Conservation (phyloP, 805 yeast genomes). For the Saturnispora gosingensis region DNA sequence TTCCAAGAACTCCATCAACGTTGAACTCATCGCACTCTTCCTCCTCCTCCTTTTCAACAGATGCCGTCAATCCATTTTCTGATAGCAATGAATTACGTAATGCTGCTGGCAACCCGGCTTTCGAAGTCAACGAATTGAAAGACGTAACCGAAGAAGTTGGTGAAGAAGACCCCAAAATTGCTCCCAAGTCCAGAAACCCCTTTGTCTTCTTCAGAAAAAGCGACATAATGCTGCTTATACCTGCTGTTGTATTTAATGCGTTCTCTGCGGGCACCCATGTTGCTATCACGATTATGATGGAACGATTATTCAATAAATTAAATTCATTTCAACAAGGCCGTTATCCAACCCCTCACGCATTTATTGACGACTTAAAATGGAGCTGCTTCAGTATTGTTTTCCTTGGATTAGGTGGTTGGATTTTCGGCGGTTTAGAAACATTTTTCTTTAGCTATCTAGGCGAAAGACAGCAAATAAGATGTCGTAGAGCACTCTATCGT, state of each 20-base stretch:
- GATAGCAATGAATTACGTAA: background rate
- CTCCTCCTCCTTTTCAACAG: background rate
- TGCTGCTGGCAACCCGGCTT: background rate
- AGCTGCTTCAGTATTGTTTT: conserved; percentile 31
- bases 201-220: conserved; percentile 20
- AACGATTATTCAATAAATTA: conserved; percentile 47
- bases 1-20: background rate
- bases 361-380: conserved; percentile 30
- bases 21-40: background rate
- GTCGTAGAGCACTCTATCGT: conserved; percentile 37
- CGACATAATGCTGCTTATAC: conserved; percentile 19
- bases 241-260: conserved; percentile 27
- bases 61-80: background rate
- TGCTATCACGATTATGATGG: conserved; percentile 53
- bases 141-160: background rate
- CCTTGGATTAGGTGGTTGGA: conserved; percentile 37
- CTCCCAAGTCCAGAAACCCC: conserved; percentile 10
- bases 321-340: conserved; percentile 27
- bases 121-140: background rate
- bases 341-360: conserved; percentile 22
- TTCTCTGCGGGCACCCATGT: conserved; percentile 52
- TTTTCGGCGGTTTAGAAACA: conserved; percentile 46
- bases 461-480: conserved; percentile 54
- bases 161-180: background rate
- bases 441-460: conserved; percentile 61